Percentiles rank a stretch among this genome's conserved stretches.
Conservation (phyloP, 2,329 filamentous ascomycete species). For the Calonectria honghensis region DNA sequence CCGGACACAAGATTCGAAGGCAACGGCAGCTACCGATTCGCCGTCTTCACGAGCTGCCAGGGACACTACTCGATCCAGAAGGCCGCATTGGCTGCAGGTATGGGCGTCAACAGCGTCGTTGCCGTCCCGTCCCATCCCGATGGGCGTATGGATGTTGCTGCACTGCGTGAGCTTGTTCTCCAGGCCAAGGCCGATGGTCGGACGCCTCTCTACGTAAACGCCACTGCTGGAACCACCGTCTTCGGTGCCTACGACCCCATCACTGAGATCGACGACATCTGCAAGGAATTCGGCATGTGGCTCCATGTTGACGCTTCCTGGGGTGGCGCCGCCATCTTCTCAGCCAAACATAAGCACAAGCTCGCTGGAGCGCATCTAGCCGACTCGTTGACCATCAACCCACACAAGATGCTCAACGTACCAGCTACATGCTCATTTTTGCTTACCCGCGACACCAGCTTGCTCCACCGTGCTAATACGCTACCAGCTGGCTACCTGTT, state of each 20-base stretch:
- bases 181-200: constrained; percentile 79
- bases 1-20: constrained; percentile 85
- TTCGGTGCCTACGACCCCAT: constrained; percentile 92
- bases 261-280: constrained; percentile 80
- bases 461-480: constrained; percentile 90
- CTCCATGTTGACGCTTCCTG: constrained; percentile 94
- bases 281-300: constrained; percentile 85
- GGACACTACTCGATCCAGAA: constrained; percentile 97
- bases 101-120: constrained; percentile 85
- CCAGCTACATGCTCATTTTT: constrained; percentile 95
- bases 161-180: constrained; percentile 78
- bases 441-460: constrained; percentile 82
- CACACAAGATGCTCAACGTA: constrained; percentile 97
- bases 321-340: constrained; percentile 91
- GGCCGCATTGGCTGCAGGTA: constrained; percentile 89
- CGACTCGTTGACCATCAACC: constrained; percentile 91
- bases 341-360: constrained; percentile 75
- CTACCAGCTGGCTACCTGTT: constrained; percentile 91
- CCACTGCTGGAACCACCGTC: constrained; percentile 96
- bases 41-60: constrained; percentile 90
- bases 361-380: constrained; percentile 83
- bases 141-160: constrained; percentile 82
- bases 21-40: constrained; percentile 79
- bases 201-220: constrained; percentile 95
- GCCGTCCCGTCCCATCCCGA: constrained; percentile 82